Conservation (phyloP, 176 grass and related monocot species). For the Poa pratensis region DNA sequence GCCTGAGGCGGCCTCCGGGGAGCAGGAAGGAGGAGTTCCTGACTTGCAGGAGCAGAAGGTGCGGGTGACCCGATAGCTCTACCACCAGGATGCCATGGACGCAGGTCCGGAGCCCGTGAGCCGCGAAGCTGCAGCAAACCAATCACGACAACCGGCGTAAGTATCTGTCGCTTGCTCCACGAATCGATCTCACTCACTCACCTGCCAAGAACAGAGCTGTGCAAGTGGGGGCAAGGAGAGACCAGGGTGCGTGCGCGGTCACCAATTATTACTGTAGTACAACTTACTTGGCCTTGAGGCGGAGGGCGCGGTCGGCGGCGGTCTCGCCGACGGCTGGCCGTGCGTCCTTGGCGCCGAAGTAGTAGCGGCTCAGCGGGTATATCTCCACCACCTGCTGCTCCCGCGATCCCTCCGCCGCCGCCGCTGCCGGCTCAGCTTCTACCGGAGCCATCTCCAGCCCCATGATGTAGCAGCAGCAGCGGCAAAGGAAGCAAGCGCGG, state of each 20-base stretch:
- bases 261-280: not conserved
- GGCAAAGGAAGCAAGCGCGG: not conserved
- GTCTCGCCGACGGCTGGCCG: conserved; percentile 25
- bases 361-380: conserved; percentile 59
- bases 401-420: not conserved
- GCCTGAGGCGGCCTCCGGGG: conserved; percentile 59
- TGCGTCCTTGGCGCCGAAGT: conserved; percentile 60
- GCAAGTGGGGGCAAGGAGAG: not conserved
- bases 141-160: not conserved
- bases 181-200: no score
- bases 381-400: conserved; percentile 39
- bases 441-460: conserved; percentile 42
- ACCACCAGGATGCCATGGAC: conserved; percentile 71
- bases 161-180: not conserved
- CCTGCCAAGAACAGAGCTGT: not conserved
- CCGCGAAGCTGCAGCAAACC: conserved; percentile 49
- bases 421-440: not conserved
- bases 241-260: not conserved
- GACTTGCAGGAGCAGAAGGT: conserved; percentile 66
- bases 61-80: conserved; percentile 63
- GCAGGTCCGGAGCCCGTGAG: conserved; percentile 58
- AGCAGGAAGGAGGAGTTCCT: conserved; percentile 68
- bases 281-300: conserved; percentile 57
- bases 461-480: conserved; percentile 1
- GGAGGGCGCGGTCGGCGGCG: conserved; percentile 42